Base-by-base conservation (phyloP, 352 stramenopile species). In the Aphanomyces cochlioides region DNA sequence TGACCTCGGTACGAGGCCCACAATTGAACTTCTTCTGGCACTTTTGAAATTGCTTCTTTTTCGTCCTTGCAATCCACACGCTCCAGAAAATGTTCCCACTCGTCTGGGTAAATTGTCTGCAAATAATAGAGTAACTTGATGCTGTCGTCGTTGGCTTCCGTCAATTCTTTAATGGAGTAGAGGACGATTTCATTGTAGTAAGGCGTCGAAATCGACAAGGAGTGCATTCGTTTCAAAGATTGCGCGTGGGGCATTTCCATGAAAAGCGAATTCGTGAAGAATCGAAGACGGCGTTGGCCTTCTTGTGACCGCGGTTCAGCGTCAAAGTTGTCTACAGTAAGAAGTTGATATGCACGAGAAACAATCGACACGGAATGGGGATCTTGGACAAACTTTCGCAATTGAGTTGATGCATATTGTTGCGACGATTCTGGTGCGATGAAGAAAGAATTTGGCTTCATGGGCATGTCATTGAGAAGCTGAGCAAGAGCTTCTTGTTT, bases 81-180 rank as follows among this genome's bases (percentile, higher is more conserved):
- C 61, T 95, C 87, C 0, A 95, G 72, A 60, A 95, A 65, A 68
- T 95, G 92, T 48, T 90, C 80, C 82, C 83, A 95, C 71, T 95
- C 87, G 57, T 89, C 89, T 5, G 79, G 83, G 61, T 95, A 95
- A n/a, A 95, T 92, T 1, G 87, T 95, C 72, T 93, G 83, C 64
- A 97, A 76, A 72, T 99, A 99, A 43, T 98, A 96, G 68, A 99
- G 75, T 13, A 97, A 90, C 47, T 96, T 98, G 57, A 99, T 96
- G 72, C 94, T 95, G 74, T 95, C 87, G 45, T 92, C 87, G 60
- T 93, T 92, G 64, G 90, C 79, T 37, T 36, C n/a, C 47, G 45
- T 56, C 67, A 95, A 68, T 37, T 95, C 87, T 76, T 95, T 92
- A 67, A 95, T 84, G 72, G 87, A 95, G 76, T 93, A 95, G 82